Evolutionary conservation across 2,329 filamentous ascomycete species (phyloP).

Genomic region (Neofusicoccum parvum): DNA sequence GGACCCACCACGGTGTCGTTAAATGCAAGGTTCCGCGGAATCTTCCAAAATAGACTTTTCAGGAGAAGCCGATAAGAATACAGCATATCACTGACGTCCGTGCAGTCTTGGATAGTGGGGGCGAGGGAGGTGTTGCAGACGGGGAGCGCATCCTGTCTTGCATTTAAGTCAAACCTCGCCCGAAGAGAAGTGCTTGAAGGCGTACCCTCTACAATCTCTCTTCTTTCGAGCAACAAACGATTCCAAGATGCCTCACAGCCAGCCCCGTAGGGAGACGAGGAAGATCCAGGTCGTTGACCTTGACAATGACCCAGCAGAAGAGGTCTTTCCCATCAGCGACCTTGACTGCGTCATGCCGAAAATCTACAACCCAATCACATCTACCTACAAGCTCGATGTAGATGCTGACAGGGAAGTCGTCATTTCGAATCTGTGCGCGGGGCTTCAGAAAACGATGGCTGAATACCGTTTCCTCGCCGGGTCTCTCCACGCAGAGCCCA

Average conservation of each 20-base stretch:
- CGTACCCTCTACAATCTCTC: too few relatives aligned
- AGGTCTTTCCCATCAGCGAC: not conserved
- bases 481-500: constrained; percentile 22
- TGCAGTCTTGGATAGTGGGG: too few relatives aligned
- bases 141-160: too few relatives aligned
- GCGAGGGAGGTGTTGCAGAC: too few relatives aligned
- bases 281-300: not conserved
- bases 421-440: constrained; percentile 22
- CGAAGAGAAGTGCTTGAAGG: too few relatives aligned
- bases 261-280: not conserved
- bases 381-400: constrained; percentile 27
- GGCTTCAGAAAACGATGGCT: constrained; percentile 24
- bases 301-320: not conserved
- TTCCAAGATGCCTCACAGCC: not conserved
- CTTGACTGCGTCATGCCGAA: not conserved
- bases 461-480: constrained; percentile 26
- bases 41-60: too few relatives aligned
- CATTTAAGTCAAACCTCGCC: too few relatives aligned
- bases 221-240: not conserved
- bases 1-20: too few relatives aligned
- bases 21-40: too few relatives aligned
- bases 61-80: too few relatives aligned
- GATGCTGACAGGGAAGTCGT: constrained; percentile 18
- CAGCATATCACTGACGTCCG: too few relatives aligned
- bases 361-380: not conserved